Conservation (phyloP, 208 protist genomes). For the Vickermania spadyakhi region DNA sequence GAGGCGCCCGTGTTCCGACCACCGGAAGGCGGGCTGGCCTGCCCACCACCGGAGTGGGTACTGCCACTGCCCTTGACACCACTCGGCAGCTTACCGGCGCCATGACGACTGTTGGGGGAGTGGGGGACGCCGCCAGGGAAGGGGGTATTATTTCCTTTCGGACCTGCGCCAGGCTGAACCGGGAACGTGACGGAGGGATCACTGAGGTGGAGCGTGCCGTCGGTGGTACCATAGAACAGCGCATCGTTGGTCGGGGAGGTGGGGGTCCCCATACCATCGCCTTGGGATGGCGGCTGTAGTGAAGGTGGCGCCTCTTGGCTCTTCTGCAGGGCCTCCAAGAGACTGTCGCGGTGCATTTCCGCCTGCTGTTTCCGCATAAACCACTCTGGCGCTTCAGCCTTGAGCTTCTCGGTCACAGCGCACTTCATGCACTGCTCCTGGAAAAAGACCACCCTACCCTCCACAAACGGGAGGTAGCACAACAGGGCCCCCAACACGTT, state of each 20-base stretch:
- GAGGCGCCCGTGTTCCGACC: background rate
- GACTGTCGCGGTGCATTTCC: constrained; percentile 8
- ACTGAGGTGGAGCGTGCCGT: background rate
- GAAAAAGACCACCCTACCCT: constrained; percentile 21
- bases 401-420: background rate
- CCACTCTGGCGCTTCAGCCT: constrained; percentile 11
- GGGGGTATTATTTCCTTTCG: too few species aligned
- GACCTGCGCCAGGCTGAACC: background rate
- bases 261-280: background rate
- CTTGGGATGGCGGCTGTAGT: background rate
- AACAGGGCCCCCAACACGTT: constrained; percentile 16
- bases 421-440: constrained; percentile 7
- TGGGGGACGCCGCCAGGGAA: background rate
- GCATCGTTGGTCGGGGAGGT: background rate
- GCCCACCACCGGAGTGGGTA: background rate
- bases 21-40: background rate
- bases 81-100: too few species aligned
- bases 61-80: too few species aligned
- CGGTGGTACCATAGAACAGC: background rate
- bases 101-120: background rate
- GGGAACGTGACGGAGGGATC: background rate
- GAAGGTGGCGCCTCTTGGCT: background rate
- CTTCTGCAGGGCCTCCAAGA: constrained; percentile 2
- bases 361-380: constrained; percentile 18
- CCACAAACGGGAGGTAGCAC: constrained; percentile 37